phyloP scores from a whole-genome alignment of 306 rosid genomes.

The Quercus engelmannii region DNA sequence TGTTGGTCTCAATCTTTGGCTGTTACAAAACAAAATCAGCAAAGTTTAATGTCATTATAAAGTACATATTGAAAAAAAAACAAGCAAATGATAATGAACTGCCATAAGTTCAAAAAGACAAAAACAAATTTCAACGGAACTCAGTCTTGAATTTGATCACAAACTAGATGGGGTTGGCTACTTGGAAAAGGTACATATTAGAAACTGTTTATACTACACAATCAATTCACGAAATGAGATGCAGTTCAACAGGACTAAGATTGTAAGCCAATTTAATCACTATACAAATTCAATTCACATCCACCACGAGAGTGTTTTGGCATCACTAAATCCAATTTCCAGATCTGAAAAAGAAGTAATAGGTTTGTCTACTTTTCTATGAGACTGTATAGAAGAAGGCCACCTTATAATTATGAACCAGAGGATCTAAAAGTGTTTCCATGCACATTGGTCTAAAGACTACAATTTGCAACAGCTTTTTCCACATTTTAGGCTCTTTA shows the following conservation, averaged over 20 bases:
- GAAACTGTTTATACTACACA: background rate
- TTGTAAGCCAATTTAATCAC: constrained; percentile 4
- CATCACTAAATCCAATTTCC: background rate
- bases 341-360: too few species aligned
- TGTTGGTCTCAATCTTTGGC: constrained; percentile 98
- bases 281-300: background rate
- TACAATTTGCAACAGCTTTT: too few species aligned
- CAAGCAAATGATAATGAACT: constrained; percentile 11
- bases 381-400: too few species aligned
- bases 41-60: constrained; percentile 24
- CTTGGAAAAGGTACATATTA: background rate
- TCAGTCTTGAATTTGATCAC: background rate
- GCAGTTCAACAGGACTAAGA: constrained; percentile 1
- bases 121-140: background rate
- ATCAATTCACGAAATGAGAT: background rate
- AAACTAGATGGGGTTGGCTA: background rate
- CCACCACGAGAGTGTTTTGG: background rate
- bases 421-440: too few species aligned
- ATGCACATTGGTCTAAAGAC: too few species aligned
- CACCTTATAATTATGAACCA: too few species aligned
- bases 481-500: too few species aligned
- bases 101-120: background rate
- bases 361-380: too few species aligned
- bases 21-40: constrained; percentile 38
- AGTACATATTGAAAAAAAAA: constrained; percentile 11